Conservation (phyloP, 306 rosid species). For the Begonia loranthoides region DNA sequence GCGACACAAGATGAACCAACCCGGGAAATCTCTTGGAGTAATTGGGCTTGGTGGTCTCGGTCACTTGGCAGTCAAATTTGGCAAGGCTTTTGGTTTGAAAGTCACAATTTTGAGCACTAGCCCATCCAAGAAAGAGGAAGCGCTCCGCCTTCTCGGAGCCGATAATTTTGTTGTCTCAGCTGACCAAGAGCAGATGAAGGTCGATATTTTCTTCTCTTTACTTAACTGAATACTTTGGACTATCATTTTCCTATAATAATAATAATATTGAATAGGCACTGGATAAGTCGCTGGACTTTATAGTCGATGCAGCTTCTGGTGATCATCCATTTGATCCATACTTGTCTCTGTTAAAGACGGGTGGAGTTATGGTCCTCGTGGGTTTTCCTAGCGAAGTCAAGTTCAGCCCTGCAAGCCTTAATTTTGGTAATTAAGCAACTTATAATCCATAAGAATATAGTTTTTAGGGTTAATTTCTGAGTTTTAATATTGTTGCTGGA, state of each 20-base stretch:
- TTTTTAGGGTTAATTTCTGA: too few relatives aligned
- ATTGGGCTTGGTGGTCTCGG: constrained; percentile 94
- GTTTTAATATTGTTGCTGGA: too few relatives aligned
- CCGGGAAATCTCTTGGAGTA: constrained; percentile 85
- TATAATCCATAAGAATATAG: too few relatives aligned
- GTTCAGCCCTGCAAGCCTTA: constrained; percentile 54
- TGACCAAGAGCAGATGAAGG: constrained; percentile 62
- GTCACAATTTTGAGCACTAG: constrained; percentile 78
- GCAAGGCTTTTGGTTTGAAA: constrained; percentile 66
- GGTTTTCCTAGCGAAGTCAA: constrained; percentile 75
- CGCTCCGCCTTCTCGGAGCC: constrained; percentile 53
- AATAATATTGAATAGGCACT: constrained; percentile 21
- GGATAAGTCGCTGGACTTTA: constrained; percentile 54
- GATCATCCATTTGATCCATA: constrained; percentile 80
- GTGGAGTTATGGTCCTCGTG: constrained; percentile 46
- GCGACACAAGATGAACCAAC: constrained; percentile 74
- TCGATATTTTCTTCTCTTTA: constrained; percentile 1
- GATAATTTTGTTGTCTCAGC: constrained; percentile 66
- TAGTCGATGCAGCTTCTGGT: constrained; percentile 78
- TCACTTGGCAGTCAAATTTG: constrained; percentile 85
- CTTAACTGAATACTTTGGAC: too few relatives aligned
- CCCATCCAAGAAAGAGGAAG: constrained; percentile 72
- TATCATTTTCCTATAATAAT: too few relatives aligned
- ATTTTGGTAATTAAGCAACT: constrained; percentile 27
- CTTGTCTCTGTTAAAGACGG: constrained; percentile 53